phyloP scores from a whole-genome alignment of 139 green algal species.

The Coelastrella sp. region DNA sequence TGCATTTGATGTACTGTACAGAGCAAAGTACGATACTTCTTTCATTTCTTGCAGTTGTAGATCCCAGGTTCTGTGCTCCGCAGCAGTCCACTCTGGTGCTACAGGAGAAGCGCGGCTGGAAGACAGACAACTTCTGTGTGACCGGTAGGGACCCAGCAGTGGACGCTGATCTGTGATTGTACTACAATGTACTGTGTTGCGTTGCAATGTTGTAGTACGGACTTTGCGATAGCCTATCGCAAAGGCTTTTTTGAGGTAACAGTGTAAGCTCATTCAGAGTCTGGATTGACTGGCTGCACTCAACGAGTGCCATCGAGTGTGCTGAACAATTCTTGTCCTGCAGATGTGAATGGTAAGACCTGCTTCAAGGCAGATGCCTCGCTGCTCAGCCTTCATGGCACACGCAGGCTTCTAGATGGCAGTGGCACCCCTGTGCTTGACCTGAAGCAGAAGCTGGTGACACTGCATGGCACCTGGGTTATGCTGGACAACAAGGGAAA shows the following conservation, averaged over 20 bases:
- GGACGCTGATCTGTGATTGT: background rate
- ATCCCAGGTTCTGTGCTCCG: background rate
- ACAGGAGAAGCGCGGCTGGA: background rate
- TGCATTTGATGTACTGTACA: background rate
- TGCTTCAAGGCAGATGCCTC: slow-evolving; percentile 8
- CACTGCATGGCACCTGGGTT: slow-evolving; percentile 9
- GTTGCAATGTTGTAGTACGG: no score
- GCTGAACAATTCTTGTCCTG: background rate
- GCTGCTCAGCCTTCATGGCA: background rate
- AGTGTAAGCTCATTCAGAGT: background rate
- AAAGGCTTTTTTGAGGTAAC: no score
- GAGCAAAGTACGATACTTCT: background rate
- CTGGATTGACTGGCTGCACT: background rate
- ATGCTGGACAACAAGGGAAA: background rate
- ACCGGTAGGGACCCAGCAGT: background rate
- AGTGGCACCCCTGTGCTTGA: background rate
- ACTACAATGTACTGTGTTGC: background rate
- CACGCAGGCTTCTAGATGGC: background rate
- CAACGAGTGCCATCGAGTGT: background rate
- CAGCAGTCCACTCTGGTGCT: slow-evolving; percentile 16
- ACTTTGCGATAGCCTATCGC: no score
- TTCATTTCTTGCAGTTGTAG: slow-evolving; percentile 1
- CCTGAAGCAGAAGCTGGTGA: slow-evolving; percentile 15
- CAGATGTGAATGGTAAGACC: background rate
- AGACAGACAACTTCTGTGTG: slow-evolving; percentile 20